Evolutionary conservation across 352 stramenopile species (phyloP).

Genomic region (Phytopythium ostracodes): DNA sequence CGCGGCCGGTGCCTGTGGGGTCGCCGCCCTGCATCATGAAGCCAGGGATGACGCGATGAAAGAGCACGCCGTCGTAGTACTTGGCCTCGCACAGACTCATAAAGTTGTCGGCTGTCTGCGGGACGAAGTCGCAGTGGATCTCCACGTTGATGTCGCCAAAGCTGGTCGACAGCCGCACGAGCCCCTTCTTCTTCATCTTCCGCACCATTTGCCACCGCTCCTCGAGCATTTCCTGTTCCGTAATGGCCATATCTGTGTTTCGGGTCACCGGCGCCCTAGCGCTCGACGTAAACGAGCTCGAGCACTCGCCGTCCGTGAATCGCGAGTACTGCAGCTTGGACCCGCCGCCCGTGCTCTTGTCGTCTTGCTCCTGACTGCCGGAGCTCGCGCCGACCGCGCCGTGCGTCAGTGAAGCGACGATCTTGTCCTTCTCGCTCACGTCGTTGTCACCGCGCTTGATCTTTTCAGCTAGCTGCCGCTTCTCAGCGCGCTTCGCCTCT

Average conservation of each 20-base stretch:
- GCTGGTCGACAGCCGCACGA: slow-evolving; percentile 94
- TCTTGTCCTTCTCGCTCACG: slow-evolving; percentile 72
- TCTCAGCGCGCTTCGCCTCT: slow-evolving; percentile 53
- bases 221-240: slow-evolving; percentile 58
- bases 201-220: slow-evolving; percentile 85
- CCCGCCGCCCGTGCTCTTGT: not conserved
- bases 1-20: slow-evolving; percentile 93
- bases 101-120: slow-evolving; percentile 96
- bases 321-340: slow-evolving; percentile 59
- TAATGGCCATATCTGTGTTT: slow-evolving; percentile 44
- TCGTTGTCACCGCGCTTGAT: slow-evolving; percentile 47
- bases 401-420: slow-evolving; percentile 70
- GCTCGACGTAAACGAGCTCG: slow-evolving; percentile 95
- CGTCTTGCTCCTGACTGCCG: slow-evolving; percentile 1
- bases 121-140: slow-evolving; percentile 96
- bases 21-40: slow-evolving; percentile 97
- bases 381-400: slow-evolving; percentile 22
- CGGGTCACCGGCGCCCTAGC: slow-evolving; percentile 73
- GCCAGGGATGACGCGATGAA: slow-evolving; percentile 95
- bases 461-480: slow-evolving; percentile 68
- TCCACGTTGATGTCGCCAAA: slow-evolving; percentile 94
- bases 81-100: slow-evolving; percentile 89
- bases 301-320: slow-evolving; percentile 88
- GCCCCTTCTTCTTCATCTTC: slow-evolving; percentile 95
- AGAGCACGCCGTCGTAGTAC: slow-evolving; percentile 94